Conservation (phyloP, 2,329 filamentous ascomycete species). For the Aspergillus felis region DNA sequence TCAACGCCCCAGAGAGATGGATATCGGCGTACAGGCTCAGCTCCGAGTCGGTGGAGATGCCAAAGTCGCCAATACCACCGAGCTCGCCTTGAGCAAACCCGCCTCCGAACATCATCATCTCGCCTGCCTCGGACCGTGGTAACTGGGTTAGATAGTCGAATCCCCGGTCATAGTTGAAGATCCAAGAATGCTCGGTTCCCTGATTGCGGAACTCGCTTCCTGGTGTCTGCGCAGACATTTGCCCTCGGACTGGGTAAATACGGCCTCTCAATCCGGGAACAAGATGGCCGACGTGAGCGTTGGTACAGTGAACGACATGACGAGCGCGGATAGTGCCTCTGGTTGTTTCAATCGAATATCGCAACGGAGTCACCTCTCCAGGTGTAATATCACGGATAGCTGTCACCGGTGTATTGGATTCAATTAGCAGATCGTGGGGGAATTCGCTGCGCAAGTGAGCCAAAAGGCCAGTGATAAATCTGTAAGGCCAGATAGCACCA, state of each 20-base stretch:
- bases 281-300: conserved; percentile 51
- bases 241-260: conserved; percentile 37
- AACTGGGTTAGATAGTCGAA: conserved; percentile 54
- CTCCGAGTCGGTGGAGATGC: conserved; percentile 45
- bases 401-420: conserved; percentile 19
- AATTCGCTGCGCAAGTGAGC: conserved; percentile 10
- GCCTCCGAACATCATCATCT: conserved; percentile 54
- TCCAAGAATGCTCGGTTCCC: conserved; percentile 47
- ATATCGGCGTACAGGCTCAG: conserved; percentile 22
- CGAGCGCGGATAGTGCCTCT: conserved; percentile 44
- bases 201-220: conserved; percentile 23
- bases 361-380: not conserved
- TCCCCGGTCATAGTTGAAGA: conserved; percentile 44
- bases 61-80: conserved; percentile 46
- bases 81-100: conserved; percentile 45
- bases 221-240: conserved; percentile 42
- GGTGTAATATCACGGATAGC: not conserved
- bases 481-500: conserved; percentile 32
- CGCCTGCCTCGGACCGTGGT: conserved; percentile 26
- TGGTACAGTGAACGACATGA: conserved; percentile 58
- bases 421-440: conserved; percentile 34
- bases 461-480: conserved; percentile 25
- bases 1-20: conserved; percentile 23
- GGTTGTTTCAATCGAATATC: conserved; percentile 44
- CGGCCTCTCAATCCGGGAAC: conserved; percentile 43